Evolutionary conservation across 2,329 filamentous ascomycete species (phyloP).

Genomic region (Phyllosticta capitalensis): DNA sequence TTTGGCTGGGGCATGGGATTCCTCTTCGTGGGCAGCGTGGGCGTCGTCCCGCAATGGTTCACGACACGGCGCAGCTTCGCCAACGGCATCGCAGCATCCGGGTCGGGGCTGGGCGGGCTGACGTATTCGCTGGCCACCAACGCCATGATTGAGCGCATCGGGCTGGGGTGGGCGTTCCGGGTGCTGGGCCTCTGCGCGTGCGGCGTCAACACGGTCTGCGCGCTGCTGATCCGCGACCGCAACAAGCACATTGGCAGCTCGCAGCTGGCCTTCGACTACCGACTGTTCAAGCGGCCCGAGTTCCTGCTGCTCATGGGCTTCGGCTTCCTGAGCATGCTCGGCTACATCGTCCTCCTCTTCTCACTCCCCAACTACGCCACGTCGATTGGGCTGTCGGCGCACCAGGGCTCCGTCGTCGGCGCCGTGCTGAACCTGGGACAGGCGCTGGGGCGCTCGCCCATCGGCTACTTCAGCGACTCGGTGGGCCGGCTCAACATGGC

Average conservation of each 20-base stretch:
- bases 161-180: conserved; percentile 58
- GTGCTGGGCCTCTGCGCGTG: conserved; percentile 52
- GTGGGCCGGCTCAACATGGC: conserved; percentile 68
- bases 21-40: conserved; percentile 59
- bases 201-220: conserved; percentile 54
- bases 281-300: conserved; percentile 51
- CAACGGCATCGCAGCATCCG: conserved; percentile 58
- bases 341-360: conserved; percentile 69
- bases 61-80: conserved; percentile 57
- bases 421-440: conserved; percentile 62
- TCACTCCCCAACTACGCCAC: conserved; percentile 64
- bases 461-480: conserved; percentile 62
- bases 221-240: conserved; percentile 57
- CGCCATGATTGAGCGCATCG: conserved; percentile 56
- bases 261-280: conserved; percentile 56
- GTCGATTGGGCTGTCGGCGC: conserved; percentile 54
- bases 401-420: conserved; percentile 61
- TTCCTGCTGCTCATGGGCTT: conserved; percentile 58
- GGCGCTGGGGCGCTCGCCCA: conserved; percentile 58
- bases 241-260: conserved; percentile 42
- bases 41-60: conserved; percentile 67
- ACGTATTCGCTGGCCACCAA: conserved; percentile 58
- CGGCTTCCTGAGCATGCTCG: conserved; percentile 62
- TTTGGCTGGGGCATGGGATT: conserved; percentile 76
- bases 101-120: conserved; percentile 65